Percentiles rank a stretch among this genome's conserved stretches.
Conservation (phyloP, 345 rosid species). For the Raphanus raphanistrum region DNA sequence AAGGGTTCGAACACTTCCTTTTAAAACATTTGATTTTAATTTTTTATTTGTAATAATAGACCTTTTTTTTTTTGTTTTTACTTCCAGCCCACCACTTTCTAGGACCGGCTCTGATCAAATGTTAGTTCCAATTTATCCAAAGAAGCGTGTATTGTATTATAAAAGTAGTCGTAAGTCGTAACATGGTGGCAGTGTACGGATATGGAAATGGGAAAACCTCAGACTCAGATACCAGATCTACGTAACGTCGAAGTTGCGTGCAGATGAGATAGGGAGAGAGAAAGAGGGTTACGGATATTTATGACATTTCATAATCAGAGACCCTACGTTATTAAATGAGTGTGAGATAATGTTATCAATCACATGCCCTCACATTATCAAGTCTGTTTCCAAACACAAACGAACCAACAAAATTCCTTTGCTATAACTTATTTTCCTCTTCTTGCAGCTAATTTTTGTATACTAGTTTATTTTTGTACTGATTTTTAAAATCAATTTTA, state of each 20-base stretch:
- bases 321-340: not conserved
- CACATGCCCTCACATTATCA: not conserved
- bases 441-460: not conserved
- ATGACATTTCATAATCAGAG: not conserved
- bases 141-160: too few relatives aligned
- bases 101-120: too few relatives aligned
- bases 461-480: not conserved
- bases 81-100: too few relatives aligned
- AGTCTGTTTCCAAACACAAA: not conserved
- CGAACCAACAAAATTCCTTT: conserved; percentile 27
- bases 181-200: not conserved
- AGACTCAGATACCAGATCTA: not conserved
- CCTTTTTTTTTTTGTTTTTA: too few relatives aligned
- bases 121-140: not conserved
- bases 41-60: too few relatives aligned
- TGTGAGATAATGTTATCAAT: not conserved
- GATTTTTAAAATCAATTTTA: not conserved
- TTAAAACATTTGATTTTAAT: too few relatives aligned
- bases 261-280: not conserved
- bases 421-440: not conserved
- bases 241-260: conserved; percentile 17
- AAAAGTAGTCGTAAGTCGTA: too few relatives aligned
- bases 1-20: too few relatives aligned
- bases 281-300: not conserved
- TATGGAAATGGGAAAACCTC: not conserved